Evolutionary conservation across 2,329 filamentous ascomycete species (phyloP).

Genomic region (Ceratocystis colombiana): DNA sequence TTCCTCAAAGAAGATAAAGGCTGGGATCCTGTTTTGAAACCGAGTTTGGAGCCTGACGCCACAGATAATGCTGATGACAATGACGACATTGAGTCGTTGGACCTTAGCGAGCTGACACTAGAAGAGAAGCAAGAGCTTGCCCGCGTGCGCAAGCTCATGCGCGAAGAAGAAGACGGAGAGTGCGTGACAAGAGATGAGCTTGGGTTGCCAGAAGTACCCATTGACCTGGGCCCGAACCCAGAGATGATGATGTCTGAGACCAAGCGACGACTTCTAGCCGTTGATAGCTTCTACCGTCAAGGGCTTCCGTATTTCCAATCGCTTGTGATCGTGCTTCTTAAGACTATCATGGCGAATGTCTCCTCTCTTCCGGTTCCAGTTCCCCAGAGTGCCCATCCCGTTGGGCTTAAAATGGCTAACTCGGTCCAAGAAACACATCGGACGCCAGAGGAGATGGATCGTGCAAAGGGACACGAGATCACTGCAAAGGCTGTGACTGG

Average conservation of each 20-base stretch:
- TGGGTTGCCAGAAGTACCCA: slow-evolving; percentile 15
- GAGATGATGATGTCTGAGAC: slow-evolving; percentile 43
- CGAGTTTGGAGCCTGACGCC: neutral
- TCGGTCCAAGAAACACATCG: slow-evolving; percentile 29
- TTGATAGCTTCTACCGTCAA: slow-evolving; percentile 78
- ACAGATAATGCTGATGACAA: slow-evolving; percentile 31
- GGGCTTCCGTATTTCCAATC: slow-evolving; percentile 82
- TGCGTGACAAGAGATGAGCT: slow-evolving; percentile 31
- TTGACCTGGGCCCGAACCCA: slow-evolving; percentile 41
- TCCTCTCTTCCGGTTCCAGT: slow-evolving; percentile 49
- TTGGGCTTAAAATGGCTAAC: slow-evolving; percentile 31
- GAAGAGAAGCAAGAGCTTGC: slow-evolving; percentile 38
- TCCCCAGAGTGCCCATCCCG: slow-evolving; percentile 24
- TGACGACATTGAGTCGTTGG: slow-evolving; percentile 40
- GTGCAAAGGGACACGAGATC: slow-evolving; percentile 72
- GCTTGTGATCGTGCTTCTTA: slow-evolving; percentile 82
- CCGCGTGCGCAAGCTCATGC: slow-evolving; percentile 36
- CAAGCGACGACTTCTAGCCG: slow-evolving; percentile 55
- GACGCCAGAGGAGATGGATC: slow-evolving; percentile 67
- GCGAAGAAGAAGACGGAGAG: slow-evolving; percentile 28
- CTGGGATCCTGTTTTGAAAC: slow-evolving; percentile 53
- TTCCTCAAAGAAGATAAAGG: slow-evolving; percentile 90
- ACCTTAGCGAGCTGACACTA: slow-evolving; percentile 37
- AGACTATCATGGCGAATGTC: slow-evolving; percentile 77
- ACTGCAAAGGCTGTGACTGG: slow-evolving; percentile 86